Conservation (phyloP, 495 filamentous ascomycete species). For the Podospora pseudopauciseta region DNA sequence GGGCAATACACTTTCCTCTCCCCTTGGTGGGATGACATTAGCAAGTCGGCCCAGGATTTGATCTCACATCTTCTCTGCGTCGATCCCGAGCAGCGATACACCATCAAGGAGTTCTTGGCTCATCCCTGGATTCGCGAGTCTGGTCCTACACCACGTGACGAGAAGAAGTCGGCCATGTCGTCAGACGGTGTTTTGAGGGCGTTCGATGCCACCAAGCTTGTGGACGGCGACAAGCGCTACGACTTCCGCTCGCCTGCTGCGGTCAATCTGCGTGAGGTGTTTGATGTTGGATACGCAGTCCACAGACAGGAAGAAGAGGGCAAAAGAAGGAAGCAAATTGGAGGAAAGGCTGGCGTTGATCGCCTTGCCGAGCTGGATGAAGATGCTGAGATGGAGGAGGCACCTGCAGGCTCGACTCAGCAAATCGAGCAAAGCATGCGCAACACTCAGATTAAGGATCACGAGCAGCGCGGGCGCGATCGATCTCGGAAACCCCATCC, state of each 20-base stretch:
- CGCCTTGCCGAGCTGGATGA: slow-evolving; percentile 66
- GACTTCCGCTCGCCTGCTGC: slow-evolving; percentile 97
- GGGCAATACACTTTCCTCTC: slow-evolving; percentile 98
- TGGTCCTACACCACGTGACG: slow-evolving; percentile 52
- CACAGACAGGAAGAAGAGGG: slow-evolving; percentile 94
- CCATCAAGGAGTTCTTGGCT: slow-evolving; percentile 79
- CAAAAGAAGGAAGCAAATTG: slow-evolving; percentile 81
- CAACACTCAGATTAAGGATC: slow-evolving; percentile 69
- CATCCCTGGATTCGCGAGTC: slow-evolving; percentile 87
- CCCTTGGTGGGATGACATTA: slow-evolving; percentile 99
- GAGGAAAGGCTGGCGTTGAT: slow-evolving; percentile 48
- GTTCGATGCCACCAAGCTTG: slow-evolving; percentile 54
- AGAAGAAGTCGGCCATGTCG: slow-evolving; percentile 51
- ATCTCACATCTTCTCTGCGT: slow-evolving; percentile 91
- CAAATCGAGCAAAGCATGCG: slow-evolving; percentile 83
- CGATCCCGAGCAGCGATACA: slow-evolving; percentile 86
- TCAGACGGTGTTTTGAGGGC: slow-evolving; percentile 45
- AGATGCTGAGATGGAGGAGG: slow-evolving; percentile 59
- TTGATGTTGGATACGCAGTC: slow-evolving; percentile 94
- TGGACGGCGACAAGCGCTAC: slow-evolving; percentile 61
- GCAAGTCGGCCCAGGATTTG: slow-evolving; percentile 88
- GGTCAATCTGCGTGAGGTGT: slow-evolving; percentile 92
- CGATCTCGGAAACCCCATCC: slow-evolving; percentile 38
- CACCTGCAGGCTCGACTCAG: slow-evolving; percentile 52
- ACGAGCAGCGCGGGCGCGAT: slow-evolving; percentile 46